Conservation (phyloP, 345 rosid species). For the Gossypium bickii region DNA sequence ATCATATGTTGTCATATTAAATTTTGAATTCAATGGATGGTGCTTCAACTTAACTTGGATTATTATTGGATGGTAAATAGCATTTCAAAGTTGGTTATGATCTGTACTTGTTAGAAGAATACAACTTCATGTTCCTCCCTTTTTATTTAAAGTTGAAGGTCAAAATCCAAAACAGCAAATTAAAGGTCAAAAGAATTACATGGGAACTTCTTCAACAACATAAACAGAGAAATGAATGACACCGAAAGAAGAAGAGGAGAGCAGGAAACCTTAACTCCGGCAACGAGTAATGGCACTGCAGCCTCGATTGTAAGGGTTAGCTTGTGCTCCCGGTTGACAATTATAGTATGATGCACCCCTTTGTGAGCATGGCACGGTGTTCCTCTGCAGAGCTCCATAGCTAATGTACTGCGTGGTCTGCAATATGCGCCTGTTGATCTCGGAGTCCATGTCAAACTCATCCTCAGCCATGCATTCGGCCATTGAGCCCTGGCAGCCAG, state of each 20-base stretch:
- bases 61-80: not conserved
- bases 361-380: slow-evolving; percentile 68
- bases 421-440: slow-evolving; percentile 59
- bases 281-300: slow-evolving; percentile 73
- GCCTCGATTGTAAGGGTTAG: slow-evolving; percentile 78
- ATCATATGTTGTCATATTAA: not conserved
- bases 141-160: slow-evolving; percentile 2
- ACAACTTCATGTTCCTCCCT: not conserved
- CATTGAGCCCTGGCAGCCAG: slow-evolving; percentile 47
- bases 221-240: no score
- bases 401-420: slow-evolving; percentile 66
- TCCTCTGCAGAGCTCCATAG: slow-evolving; percentile 59
- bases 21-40: not conserved
- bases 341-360: slow-evolving; percentile 89
- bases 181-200: not conserved
- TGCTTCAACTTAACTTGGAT: not conserved
- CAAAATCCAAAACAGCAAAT: slow-evolving; percentile 1
- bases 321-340: slow-evolving; percentile 64
- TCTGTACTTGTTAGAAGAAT: not conserved
- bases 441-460: slow-evolving; percentile 56
- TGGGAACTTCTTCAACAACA: slow-evolving; percentile 1
- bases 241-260: not conserved
- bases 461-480: slow-evolving; percentile 49
- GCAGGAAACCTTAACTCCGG: slow-evolving; percentile 38
- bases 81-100: not conserved